Evolutionary conservation across 2,329 filamentous ascomycete species (phyloP), one percentile per base, ranked within the genome.

Genomic region (Arthrobotrys entomopaga): DNA sequence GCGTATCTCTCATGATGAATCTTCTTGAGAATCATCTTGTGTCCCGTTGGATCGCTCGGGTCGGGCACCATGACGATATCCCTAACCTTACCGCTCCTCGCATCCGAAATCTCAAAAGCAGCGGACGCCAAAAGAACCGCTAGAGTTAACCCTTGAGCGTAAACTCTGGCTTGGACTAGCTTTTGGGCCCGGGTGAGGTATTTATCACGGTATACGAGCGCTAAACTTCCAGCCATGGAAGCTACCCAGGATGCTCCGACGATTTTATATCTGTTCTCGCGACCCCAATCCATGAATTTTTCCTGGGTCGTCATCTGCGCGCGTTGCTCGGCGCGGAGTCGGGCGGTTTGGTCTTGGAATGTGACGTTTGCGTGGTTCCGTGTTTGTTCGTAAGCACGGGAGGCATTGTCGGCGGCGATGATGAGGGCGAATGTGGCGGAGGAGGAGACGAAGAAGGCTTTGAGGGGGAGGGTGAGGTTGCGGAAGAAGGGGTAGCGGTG

Each of bases 91-190:
- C 92, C 92, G 80, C 87, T 87, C 80, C 88, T 89, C 77, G 90
- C 90, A 82, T 99, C 95, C 63, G 84, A 84, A 48, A 89, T 86
- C 87, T 97, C 93, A 79, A 97, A 90, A 10, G 88, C 90, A 53
- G 94, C 92, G 34, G 89, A 91, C 66, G 91, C 88, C 80, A 96
- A 87, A 66, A 97, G 85, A 59, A 97, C 92, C 76, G 90, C 91
- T 53, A 97, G 84, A 3, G 93, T 96, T 78, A 96, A 84, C 4
- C 91, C 92, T 84, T 97, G 93, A 2, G 93, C 93, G 82, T 97
- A 97, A 77, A 97, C 90, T 87, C 93, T 90, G 22, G 93, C 93
- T 85, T 97, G 93, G 15, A 97, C 93, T 20, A 97, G 84, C 86
- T 97, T 97, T 85, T 97, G 93, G 74, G 87, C 84, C 1, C 88